Evolutionary conservation across 2,329 filamentous ascomycete species (phyloP), one percentile per base, ranked within the genome.

Genomic region (Aureobasidium melanogenum): DNA sequence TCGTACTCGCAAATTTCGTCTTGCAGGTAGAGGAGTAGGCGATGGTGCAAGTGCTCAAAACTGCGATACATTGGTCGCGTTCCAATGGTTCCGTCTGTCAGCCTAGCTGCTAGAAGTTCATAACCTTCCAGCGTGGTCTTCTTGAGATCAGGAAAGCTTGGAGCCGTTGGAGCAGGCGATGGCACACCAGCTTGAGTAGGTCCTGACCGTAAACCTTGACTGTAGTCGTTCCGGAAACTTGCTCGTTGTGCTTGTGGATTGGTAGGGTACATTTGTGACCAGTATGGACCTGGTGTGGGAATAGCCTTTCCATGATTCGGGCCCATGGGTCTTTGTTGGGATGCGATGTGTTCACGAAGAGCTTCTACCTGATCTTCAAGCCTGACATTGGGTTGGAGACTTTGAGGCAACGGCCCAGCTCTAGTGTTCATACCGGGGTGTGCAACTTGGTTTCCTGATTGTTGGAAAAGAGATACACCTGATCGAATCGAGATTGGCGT

Each of bases 1-100:
- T 96, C 91, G 39, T 96, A 78, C 67, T 93, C 88, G 32, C 81
- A 80, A 19, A 96, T 83, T 71, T 96, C 90, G 69, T 96, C 91
- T 72, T 96, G 92, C 17, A 96, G 79, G 64, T 94, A 86, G 0
- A 96, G 78, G 2, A 97, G 76, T 2, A 96, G 76, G 2, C 92
- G 86, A 70, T 96, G 91, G 67, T 94, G 92, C 19, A 96, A 76
- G 12, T 84, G 81, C 70, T 89, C 87, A 69, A 97, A 97, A 61
- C 87, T 87, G 46, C 92, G 84, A 72, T 96, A 96, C 62, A 96
- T 82, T 0, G 90, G 89, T 22, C 66, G 68, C 17, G 71, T 58
- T 65, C 10, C 56, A 38, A 2, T 55, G 12, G 38, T 60, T 52
- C 9, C 44, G 28, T 59, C 51, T 36, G 55, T 19, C 39, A 46